phyloP scores from a whole-genome alignment of 1,284 basidiomycete species.

The Wallemia mellicola region DNA sequence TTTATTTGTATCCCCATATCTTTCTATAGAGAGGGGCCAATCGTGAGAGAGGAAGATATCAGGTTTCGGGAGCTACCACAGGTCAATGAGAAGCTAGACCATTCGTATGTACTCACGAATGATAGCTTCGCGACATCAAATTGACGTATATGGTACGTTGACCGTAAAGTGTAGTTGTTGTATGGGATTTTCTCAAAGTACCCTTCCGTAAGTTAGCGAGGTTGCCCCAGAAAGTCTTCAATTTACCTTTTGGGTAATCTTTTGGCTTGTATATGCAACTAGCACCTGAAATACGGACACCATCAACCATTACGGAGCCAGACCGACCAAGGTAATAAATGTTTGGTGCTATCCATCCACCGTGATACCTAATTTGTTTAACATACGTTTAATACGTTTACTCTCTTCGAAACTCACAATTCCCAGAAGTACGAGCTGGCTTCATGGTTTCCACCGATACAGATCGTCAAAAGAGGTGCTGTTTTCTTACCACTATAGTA shows the following conservation, averaged over 20 bases:
- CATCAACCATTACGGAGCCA: conserved; percentile 62
- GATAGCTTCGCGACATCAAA: conserved; percentile 54
- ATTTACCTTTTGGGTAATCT: conserved; percentile 41
- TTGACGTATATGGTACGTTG: conserved; percentile 70
- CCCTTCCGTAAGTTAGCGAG: conserved; percentile 16
- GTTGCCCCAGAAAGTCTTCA: conserved; percentile 3
- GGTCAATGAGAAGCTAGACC: conserved; percentile 1
- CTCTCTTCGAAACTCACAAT: conserved; percentile 25
- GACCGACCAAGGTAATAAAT: conserved; percentile 89
- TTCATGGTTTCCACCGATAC: conserved; percentile 96
- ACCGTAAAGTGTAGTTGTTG: conserved; percentile 36
- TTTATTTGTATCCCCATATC: conserved; percentile 35
- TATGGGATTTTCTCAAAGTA: conserved; percentile 26
- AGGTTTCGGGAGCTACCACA: conserved; percentile 24
- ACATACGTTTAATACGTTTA: background rate
- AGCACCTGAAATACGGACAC: conserved; percentile 54
- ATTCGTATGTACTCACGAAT: conserved; percentile 24
- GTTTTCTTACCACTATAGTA: conserved; percentile 57
- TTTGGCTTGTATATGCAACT: conserved; percentile 73
- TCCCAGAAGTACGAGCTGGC: conserved; percentile 95
- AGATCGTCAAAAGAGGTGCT: conserved; percentile 66
- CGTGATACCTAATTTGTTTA: conserved; percentile 35
- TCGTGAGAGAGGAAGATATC: conserved; percentile 78
- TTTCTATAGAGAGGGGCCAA: conserved; percentile 71
- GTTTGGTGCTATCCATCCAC: conserved; percentile 84